phyloP scores from a whole-genome alignment of 495 filamentous ascomycete species.

The Bombardia bombarda region DNA sequence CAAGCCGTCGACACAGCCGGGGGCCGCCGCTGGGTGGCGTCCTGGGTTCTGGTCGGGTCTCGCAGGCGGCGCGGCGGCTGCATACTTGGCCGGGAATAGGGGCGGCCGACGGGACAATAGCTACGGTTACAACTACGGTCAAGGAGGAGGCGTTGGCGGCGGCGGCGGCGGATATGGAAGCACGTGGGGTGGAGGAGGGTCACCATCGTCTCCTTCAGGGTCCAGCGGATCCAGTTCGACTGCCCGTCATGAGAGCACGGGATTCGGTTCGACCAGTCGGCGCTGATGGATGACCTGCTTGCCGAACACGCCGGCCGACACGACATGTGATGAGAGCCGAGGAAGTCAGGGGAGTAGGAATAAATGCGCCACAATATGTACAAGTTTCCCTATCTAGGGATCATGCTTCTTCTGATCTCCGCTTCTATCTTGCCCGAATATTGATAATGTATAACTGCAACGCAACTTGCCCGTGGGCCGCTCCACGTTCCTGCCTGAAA shows the following conservation, averaged over 20 bases:
- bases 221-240: slow-evolving; percentile 32
- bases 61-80: slow-evolving; percentile 60
- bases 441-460: too few relatives aligned
- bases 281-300: too few relatives aligned
- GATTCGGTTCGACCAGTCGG: slow-evolving; percentile 81
- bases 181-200: too few relatives aligned
- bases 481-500: neutral
- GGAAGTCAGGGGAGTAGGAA: too few relatives aligned
- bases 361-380: too few relatives aligned
- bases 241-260: slow-evolving; percentile 67
- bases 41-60: slow-evolving; percentile 88
- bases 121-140: slow-evolving; percentile 13
- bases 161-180: slow-evolving; percentile 19
- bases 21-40: slow-evolving; percentile 48
- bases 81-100: slow-evolving; percentile 57
- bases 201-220: neutral
- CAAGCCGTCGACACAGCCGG: slow-evolving; percentile 16
- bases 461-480: too few relatives aligned
- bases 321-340: too few relatives aligned
- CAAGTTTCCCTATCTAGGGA: too few relatives aligned
- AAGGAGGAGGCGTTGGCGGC: slow-evolving; percentile 17
- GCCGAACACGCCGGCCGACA: too few relatives aligned
- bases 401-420: too few relatives aligned
- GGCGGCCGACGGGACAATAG: slow-evolving; percentile 21
- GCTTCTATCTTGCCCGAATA: too few relatives aligned